Evolutionary conservation across 139 green algal genomes (phyloP), one percentile per base, ranked within the genome.

Genomic region (Coelastrella sp.): DNA sequence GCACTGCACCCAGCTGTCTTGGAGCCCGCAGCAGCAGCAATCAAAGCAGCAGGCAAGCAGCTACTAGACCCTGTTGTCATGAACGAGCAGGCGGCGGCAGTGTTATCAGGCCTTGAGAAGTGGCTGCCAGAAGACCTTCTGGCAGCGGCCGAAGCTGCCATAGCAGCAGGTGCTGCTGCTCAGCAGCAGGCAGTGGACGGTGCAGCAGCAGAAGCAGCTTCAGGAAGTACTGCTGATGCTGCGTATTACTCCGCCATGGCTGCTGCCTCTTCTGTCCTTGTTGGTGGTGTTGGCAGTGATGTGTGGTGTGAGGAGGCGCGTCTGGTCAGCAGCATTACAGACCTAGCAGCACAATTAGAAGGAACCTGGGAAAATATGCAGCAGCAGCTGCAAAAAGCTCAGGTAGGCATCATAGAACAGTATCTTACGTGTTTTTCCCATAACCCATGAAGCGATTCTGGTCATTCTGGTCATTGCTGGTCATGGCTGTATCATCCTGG

Each of bases 241-340:
- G 84, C 68, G 14, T 74, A 27, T 63, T 4, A 59, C 22, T 59
- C 58, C 57, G 82, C 68, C 81, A 57, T 73, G 15, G 35, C 35
- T 27, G 84, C 83, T 58, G 65, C 84, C 68, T 49, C 66, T 56
- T 35, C 84, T 57, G 84, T 7, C 4, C 49, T 66, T 6, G 68
- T 81, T 70, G 49, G 82, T 58, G 49, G 82, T 24, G 17, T 24
- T 25, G 25, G 61, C 63, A 20, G 63, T 57, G 22, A 65, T 74
- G 57, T 83, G 22, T 90, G 73, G 85, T 22, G 20, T 68, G 85
- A 90, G 20, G 85, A 90, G 73, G 73, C 73, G 7, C 73, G 85
- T 17, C 24, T 90, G 19, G 85, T 63, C 19, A 60, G 58, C 58
- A 90, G 73, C n/a, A 63, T 90, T 22, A 27, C 24, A 9, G n/a